These are phyloP conservation scores for Davidsoniella eucalypti DNA, from an alignment of 2,329 filamentous ascomycete species.

Conservation along the genomic window DNA sequence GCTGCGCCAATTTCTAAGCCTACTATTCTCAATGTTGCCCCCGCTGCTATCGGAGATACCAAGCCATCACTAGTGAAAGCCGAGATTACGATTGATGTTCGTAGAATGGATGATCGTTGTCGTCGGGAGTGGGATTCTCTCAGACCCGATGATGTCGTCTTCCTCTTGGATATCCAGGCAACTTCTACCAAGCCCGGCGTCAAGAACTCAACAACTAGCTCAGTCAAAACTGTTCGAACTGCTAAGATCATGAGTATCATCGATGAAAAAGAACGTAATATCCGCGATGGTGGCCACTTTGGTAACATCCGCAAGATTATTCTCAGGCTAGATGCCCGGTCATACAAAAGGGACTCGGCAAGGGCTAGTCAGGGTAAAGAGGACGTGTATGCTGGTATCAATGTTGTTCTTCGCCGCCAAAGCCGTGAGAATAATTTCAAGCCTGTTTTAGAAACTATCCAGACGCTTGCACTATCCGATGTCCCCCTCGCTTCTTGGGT, in stretches of 20 bases:
- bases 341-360: constrained; percentile 64
- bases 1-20: constrained; percentile 74
- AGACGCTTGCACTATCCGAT: constrained; percentile 67
- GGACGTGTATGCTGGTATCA: constrained; percentile 71
- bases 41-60: constrained; percentile 65
- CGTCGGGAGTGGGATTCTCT: constrained; percentile 82
- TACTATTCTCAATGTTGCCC: constrained; percentile 71
- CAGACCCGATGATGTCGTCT: constrained; percentile 75
- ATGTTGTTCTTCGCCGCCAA: constrained; percentile 67
- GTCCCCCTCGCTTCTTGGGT: constrained; percentile 80
- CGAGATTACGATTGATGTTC: constrained; percentile 73
- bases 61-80: constrained; percentile 73
- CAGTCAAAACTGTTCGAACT: constrained; percentile 53
- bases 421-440: constrained; percentile 96
- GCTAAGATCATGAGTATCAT: constrained; percentile 76
- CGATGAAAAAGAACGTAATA: constrained; percentile 63
- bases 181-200: constrained; percentile 35
- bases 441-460: constrained; percentile 80
- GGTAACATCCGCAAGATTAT: constrained; percentile 43
- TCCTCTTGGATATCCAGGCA: constrained; percentile 51
- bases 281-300: constrained; percentile 46
- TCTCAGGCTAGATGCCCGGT: constrained; percentile 61
- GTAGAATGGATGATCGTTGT: constrained; percentile 57
- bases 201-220: constrained; percentile 37
- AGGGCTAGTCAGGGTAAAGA: constrained; percentile 46